phyloP scores from a whole-genome alignment of 2,329 filamentous ascomycete species.

The Botrytis pseudocinerea region DNA sequence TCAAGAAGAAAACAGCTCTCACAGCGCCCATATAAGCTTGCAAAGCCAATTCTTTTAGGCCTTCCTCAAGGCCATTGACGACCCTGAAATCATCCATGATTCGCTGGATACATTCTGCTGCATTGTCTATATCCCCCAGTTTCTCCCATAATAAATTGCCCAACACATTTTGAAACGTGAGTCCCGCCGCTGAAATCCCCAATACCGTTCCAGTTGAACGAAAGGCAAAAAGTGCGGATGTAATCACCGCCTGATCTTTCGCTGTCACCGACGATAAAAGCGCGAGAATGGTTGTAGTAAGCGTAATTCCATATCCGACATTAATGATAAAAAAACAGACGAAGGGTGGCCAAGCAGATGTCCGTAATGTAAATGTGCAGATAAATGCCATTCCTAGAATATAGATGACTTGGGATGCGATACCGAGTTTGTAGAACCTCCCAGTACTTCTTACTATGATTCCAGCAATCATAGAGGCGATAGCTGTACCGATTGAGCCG shows the following conservation, averaged over 20 bases:
- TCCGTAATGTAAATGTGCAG: conserved; percentile 54
- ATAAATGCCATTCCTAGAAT: conserved; percentile 53
- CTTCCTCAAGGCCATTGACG: neutral
- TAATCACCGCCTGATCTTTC: conserved; percentile 70
- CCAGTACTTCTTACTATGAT: conserved; percentile 68
- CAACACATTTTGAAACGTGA: conserved; percentile 27
- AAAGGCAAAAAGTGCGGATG: conserved; percentile 77
- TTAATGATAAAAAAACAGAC: conserved; percentile 53
- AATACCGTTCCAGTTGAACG: conserved; percentile 70
- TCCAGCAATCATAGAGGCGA: conserved; percentile 61
- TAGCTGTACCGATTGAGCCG: conserved; percentile 59
- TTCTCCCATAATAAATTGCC: conserved; percentile 23
- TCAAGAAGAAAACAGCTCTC: conserved; percentile 18
- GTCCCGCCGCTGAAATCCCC: conserved; percentile 49
- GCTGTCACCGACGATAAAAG: conserved; percentile 66
- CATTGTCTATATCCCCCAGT: conserved; percentile 20
- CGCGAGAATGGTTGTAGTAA: conserved; percentile 69
- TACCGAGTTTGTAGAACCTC: conserved; percentile 67
- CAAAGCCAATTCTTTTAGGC: neutral
- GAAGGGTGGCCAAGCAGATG: conserved; percentile 52
- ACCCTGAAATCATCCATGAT: conserved; percentile 11
- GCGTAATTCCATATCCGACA: conserved; percentile 59
- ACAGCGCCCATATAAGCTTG: conserved; percentile 21
- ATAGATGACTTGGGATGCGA: conserved; percentile 45
- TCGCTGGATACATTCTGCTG: conserved; percentile 1